Percentiles rank a stretch among this genome's conserved stretches.
Evolutionary conservation across 225 moss, liverwort and hornwort genomes (phyloP).

Genomic region (Polytrichum commune): DNA sequence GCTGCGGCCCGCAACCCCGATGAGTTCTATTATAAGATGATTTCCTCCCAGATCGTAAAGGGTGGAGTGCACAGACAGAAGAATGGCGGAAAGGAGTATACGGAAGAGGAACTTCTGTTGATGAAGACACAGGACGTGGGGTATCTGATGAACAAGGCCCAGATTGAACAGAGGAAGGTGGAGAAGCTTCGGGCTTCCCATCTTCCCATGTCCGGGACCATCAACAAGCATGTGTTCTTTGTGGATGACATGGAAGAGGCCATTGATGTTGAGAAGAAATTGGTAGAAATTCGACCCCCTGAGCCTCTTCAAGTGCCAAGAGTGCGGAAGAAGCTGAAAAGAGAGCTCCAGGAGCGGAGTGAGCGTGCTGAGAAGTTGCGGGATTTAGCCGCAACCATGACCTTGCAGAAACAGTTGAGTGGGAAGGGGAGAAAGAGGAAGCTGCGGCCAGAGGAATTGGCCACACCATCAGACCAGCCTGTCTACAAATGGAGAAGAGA

Average conservation of each 20-base stretch:
- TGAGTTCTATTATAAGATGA: constrained; percentile 96
- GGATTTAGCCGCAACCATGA: constrained; percentile 54
- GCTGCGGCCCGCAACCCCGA: constrained; percentile 87
- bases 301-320: constrained; percentile 26
- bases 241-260: constrained; percentile 49
- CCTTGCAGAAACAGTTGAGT: constrained; percentile 71
- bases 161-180: constrained; percentile 85
- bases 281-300: constrained; percentile 22
- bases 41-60: constrained; percentile 64
- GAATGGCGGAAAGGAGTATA: constrained; percentile 52
- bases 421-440: constrained; percentile 89
- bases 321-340: constrained; percentile 39
- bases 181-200: constrained; percentile 57
- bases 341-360: constrained; percentile 62
- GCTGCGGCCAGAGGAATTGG: constrained; percentile 32
- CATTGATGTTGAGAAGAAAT: constrained; percentile 33
- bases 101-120: constrained; percentile 66
- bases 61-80: constrained; percentile 59
- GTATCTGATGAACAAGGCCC: constrained; percentile 70
- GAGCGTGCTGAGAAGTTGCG: constrained; percentile 72
- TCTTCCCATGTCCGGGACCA: constrained; percentile 32
- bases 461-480: constrained; percentile 29
- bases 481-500: constrained; percentile 70
- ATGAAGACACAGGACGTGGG: constrained; percentile 80
- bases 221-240: constrained; percentile 73